Evolutionary conservation across 129 eudicot species (phyloP).

Genomic region (Flaveria linearis): DNA sequence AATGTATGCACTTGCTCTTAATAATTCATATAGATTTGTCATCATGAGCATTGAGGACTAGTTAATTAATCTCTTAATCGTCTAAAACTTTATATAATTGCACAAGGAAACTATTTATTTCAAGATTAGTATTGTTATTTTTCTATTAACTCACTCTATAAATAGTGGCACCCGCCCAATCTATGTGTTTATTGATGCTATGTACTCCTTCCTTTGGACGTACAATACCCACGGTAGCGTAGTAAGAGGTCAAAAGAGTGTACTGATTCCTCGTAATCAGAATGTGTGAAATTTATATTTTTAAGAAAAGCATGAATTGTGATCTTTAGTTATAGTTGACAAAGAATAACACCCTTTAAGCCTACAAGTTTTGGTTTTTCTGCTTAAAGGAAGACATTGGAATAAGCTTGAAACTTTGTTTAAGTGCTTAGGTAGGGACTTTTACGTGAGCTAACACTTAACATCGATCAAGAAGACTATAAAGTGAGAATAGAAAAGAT

Average conservation of each 20-base stretch:
- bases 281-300: no score
- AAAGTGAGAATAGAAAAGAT: slow-evolving; percentile 20
- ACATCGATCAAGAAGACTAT: slow-evolving; percentile 8
- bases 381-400: background rate
- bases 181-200: no score
- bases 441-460: background rate
- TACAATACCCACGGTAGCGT: no score
- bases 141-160: background rate
- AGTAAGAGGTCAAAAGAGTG: no score
- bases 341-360: background rate
- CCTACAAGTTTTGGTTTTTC: no score
- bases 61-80: slow-evolving; percentile 34
- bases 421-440: slow-evolving; percentile 17
- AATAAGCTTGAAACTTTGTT: slow-evolving; percentile 2
- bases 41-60: slow-evolving; percentile 6
- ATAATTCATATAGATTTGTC: slow-evolving; percentile 18
- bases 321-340: no score
- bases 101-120: background rate
- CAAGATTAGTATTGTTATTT: background rate
- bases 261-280: no score
- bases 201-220: no score
- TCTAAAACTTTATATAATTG: slow-evolving; percentile 4
- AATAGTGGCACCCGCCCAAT: background rate
- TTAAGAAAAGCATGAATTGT: no score
- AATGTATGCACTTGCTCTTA: slow-evolving; percentile 24